These are phyloP conservation scores for Trichosporon faecale DNA, from an alignment of 1,284 basidiomycete genomes.

Conservation along the genomic window DNA sequence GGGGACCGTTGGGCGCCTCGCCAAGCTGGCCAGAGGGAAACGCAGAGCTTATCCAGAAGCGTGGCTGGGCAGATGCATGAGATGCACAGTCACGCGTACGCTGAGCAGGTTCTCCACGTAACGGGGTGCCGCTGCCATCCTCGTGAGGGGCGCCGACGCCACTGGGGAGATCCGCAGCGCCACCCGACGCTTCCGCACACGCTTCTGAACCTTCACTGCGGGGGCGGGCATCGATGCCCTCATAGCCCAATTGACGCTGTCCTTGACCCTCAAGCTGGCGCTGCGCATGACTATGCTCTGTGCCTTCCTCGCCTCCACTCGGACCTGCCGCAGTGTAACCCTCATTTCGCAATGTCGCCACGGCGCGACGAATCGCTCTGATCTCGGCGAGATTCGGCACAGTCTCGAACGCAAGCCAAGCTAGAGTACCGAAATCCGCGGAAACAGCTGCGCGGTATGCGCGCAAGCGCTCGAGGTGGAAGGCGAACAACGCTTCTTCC, in stretches of 20 bases:
- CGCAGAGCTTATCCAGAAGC: constrained; percentile 74
- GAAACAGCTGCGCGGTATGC: constrained; percentile 55
- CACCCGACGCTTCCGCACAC: background rate
- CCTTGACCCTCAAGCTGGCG: background rate
- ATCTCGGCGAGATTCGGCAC: constrained; percentile 68
- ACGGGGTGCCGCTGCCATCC: background rate
- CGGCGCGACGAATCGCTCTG: constrained; percentile 63
- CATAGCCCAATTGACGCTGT: constrained; percentile 51
- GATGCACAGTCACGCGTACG: background rate
- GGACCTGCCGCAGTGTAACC: background rate
- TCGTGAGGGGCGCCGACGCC: background rate
- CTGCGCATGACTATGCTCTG: background rate
- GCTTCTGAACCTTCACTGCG: background rate
- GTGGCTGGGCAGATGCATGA: constrained; percentile 26
- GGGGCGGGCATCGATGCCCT: background rate
- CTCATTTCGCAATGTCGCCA: constrained; percentile 43
- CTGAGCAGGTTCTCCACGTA: background rate
- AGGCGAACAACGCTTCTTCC: constrained; percentile 59
- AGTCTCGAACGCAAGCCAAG: constrained; percentile 74
- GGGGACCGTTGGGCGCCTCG: background rate
- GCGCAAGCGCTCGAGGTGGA: constrained; percentile 65
- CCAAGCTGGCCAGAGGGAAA: constrained; percentile 56
- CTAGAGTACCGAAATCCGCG: constrained; percentile 61
- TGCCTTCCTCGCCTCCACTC: background rate
- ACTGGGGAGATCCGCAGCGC: background rate